Conservation (phyloP, 2,329 filamentous ascomycete genomes). For the Fusarium temperatum region DNA sequence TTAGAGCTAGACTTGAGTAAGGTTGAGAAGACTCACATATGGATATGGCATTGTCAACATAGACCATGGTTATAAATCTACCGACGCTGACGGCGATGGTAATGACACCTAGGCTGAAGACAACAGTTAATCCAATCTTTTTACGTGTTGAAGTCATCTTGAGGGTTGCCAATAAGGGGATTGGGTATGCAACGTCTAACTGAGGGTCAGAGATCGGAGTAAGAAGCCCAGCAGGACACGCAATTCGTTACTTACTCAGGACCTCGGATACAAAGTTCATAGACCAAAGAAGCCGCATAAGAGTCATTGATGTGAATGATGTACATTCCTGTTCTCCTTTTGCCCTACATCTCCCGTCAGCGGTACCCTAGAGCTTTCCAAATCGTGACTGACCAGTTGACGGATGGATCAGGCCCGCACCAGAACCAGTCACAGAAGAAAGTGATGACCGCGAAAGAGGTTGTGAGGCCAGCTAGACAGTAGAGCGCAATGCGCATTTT, state of each 20-base stretch:
- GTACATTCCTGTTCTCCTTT: neutral
- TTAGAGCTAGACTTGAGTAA: fast-evolving
- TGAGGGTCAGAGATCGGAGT: neutral
- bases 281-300: conserved; percentile 6
- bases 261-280: conserved; percentile 7
- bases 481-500: neutral
- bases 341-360: neutral
- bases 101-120: neutral
- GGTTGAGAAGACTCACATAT: neutral
- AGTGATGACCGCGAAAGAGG: neutral
- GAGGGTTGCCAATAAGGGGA: neutral
- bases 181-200: neutral
- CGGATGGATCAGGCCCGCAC: neutral
- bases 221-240: fast-evolving
- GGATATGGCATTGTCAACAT: conserved; percentile 2
- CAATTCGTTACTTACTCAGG: neutral
- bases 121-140: neutral
- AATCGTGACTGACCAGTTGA: neutral
- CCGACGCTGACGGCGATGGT: conserved; percentile 5
- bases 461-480: neutral
- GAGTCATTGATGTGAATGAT: neutral
- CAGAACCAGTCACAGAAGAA: neutral
- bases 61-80: neutral
- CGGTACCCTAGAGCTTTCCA: fast-evolving
- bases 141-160: neutral